phyloP scores from a whole-genome alignment of 495 filamentous ascomycete genomes.

The Cairneyella variabilis region DNA sequence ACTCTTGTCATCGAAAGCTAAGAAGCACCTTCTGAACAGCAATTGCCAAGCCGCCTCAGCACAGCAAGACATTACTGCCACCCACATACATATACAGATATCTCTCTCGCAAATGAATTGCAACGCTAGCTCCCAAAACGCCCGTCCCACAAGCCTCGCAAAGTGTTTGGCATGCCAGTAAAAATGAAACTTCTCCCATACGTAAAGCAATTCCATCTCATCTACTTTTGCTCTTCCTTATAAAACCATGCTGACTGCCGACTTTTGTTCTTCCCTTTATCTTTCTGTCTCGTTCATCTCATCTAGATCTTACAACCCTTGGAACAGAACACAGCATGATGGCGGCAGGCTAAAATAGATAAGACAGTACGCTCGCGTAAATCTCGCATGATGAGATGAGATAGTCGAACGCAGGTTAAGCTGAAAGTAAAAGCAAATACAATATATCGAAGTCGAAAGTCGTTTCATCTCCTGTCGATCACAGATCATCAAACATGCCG shows the following conservation, averaged over 20 bases:
- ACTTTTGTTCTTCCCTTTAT: slow-evolving; percentile 15
- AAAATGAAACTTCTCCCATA: background rate
- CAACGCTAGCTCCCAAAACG: slow-evolving; percentile 7
- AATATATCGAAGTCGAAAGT: slow-evolving; percentile 10
- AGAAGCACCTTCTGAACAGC: too few species aligned
- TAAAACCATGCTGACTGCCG: background rate
- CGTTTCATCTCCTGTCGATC: background rate
- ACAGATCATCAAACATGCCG: slow-evolving; percentile 73
- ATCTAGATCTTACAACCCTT: slow-evolving; percentile 5
- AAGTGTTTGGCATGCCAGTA: background rate
- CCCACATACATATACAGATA: background rate
- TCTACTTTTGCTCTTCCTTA: slow-evolving; percentile 2
- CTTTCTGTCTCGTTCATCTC: background rate
- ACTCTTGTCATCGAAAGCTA: too few species aligned
- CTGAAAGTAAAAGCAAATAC: slow-evolving; percentile 5
- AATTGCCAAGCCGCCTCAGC: too few species aligned
- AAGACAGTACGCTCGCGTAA: background rate
- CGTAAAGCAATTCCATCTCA: slow-evolving; percentile 1
- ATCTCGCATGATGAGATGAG: background rate
- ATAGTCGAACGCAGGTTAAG: slow-evolving; percentile 5
- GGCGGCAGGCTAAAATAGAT: slow-evolving; percentile 1
- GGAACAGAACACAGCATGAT: slow-evolving; percentile 5
- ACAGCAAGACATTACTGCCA: slow-evolving; percentile 6
- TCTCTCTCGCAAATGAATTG: background rate
- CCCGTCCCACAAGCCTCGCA: background rate